Base-by-base conservation (phyloP, 305 asterid species). In the Fraxinus albicans region DNA sequence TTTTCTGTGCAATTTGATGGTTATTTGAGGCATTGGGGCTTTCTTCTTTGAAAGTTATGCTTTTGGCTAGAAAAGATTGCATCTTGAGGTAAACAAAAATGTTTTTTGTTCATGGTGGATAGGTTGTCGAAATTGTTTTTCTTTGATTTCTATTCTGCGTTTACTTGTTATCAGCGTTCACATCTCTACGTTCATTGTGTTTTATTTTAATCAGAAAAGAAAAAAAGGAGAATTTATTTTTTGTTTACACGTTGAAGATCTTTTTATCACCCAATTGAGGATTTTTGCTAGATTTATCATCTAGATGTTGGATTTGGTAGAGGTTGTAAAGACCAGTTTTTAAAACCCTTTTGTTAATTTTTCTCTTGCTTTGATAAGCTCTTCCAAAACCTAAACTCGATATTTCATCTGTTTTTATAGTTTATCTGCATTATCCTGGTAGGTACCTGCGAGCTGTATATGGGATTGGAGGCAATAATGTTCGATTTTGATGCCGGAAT, bases 381-480 rank as follows among this genome's bases (percentile, higher is more conserved):
- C 35, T 34, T 36, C 50, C 78, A 67, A 77, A 72, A 79, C 65
- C 80, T 40, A 76, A 40, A 55, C 36, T 69, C 63, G 44, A 31
- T 23, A 15, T 78, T 13, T 27, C 19, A 27, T 23, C 29, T 65
- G 67, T 47, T 77, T 79, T 40, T 82, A 70, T 74, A 79, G 81
- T 63, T 76, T 19, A 53, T 74, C 12, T 77, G 74, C 77, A 55
- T 74, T 60, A 10, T 82, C 76, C 67, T 79, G 81, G 72, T 63
- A 77, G 85, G 83, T 73, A 81, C 77, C 77, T 84, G 79, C 80
- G 44, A 78, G 85, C 82, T 85, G 79, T 89, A 86, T 86, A 77
- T 90, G 88, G 89, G 77, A 78, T 79, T 84, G 82, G 84, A 87
- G 90, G 90, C 79, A 86, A 81, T 79, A 80, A 58, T 80, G 79